Evolutionary conservation across 2,329 filamentous ascomycete genomes (phyloP), one percentile per base, ranked within the genome.

Genomic region (Sphaerostilbella broomeana): DNA sequence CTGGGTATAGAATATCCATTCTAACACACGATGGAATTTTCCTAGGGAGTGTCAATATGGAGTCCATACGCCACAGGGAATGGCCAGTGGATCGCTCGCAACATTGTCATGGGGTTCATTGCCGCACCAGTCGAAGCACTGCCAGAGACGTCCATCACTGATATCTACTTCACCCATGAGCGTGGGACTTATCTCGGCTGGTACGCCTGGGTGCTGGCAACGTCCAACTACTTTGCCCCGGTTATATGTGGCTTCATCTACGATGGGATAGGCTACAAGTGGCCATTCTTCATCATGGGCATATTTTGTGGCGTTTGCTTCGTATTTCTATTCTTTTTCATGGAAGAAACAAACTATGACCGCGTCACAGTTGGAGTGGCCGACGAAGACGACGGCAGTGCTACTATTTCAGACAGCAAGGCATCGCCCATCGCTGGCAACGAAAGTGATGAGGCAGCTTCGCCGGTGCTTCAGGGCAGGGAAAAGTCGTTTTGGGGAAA

Each of bases 281-380:
- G 65, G 64, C 62, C 65, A 3, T 66, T 69, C 48, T 68, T 65
- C 52, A 63, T 63, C 52, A 59, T 62, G 4, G 56, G 58, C 3
- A 61, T 68, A 21, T 63, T 68, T 39, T 57, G 58, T 34, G 61
- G 48, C 2, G 55, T 47, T 0, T 56, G 55, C 4, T 58, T 59
- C 10, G 27, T 65, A 0, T 60, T 68, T 22, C 42, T 68, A 1
- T 75, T 79, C 50, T 59, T 79, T 43, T 72, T 79, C 49, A 72
- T 77, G 44, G 75, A 79, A 46, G 76, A 81, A 51, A 75, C 74
- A 6, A 68, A 69, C 11, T 80, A 79, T 47, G 57, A 65, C 29
- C 61, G 69, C 15, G 11, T 27, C 16, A 26, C 30, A 9, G 17
- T 20, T 11, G 40, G 37, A 5, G 8, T 40, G 2, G n/a, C 17